phyloP scores from a whole-genome alignment of 805 yeast species.

The Jamesozyma jinghongensis region DNA sequence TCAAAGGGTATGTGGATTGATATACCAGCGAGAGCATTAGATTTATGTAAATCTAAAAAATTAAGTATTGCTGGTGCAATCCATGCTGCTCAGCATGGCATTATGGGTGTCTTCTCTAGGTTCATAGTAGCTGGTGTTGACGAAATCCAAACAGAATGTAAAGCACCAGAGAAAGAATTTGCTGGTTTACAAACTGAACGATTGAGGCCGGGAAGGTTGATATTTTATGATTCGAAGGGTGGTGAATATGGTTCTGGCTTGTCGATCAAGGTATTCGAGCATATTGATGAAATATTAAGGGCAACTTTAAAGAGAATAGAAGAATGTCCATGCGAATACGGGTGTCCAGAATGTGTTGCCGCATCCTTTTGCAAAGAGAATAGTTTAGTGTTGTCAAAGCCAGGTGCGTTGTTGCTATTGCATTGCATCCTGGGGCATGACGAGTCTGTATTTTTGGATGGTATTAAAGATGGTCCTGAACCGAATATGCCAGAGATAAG shows the following conservation, averaged over 20 bases:
- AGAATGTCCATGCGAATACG: conserved; percentile 62
- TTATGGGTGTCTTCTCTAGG: conserved; percentile 69
- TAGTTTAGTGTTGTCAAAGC: conserved; percentile 75
- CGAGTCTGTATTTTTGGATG: conserved; percentile 20
- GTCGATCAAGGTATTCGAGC: conserved; percentile 69
- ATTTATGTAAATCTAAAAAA: conserved; percentile 44
- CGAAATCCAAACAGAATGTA: conserved; percentile 88
- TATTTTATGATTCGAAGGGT: conserved; percentile 77
- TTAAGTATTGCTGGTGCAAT: conserved; percentile 80
- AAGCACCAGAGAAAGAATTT: conserved; percentile 95
- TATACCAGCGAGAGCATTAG: conserved; percentile 58
- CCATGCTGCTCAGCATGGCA: conserved; percentile 93
- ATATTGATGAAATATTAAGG: conserved; percentile 54
- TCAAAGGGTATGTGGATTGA: conserved; percentile 92
- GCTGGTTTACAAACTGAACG: conserved; percentile 63
- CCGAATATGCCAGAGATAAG: conserved; percentile 57
- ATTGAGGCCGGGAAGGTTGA: conserved; percentile 76
- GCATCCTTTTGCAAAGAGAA: conserved; percentile 73
- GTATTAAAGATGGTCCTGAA: conserved; percentile 63
- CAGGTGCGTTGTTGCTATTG: conserved; percentile 67
- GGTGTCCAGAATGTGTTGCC: conserved; percentile 76
- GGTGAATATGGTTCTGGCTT: conserved; percentile 76
- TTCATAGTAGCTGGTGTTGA: conserved; percentile 63
- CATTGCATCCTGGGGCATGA: conserved; percentile 50
- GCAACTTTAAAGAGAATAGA: conserved; percentile 51